Conservation (phyloP, 768 basidiomycete species). For the Pleurotus cornucopiae region DNA sequence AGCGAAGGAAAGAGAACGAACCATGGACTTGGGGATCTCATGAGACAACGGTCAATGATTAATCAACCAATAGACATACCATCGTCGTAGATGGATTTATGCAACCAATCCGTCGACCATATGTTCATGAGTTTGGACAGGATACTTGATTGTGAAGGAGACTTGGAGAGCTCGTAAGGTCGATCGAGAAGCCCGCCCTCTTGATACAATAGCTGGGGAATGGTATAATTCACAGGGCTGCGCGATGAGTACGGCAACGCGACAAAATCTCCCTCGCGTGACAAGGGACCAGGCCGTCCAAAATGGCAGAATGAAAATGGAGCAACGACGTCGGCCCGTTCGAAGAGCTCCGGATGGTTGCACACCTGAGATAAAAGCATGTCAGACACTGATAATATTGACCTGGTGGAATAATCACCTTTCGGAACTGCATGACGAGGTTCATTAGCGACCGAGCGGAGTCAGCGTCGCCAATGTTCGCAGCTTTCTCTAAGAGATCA, state of each 20-base stretch:
- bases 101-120: constrained; percentile 83
- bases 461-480: constrained; percentile 85
- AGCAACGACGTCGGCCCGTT: constrained; percentile 91
- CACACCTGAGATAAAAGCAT: constrained; percentile 58
- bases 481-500: constrained; percentile 90
- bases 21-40: constrained; percentile 29
- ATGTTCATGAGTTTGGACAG: constrained; percentile 78
- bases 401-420: constrained; percentile 40
- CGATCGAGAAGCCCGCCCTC: constrained; percentile 72
- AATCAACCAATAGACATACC: constrained; percentile 35
- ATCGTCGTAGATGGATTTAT: constrained; percentile 61
- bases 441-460: constrained; percentile 97
- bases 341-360: constrained; percentile 97
- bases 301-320: constrained; percentile 88
- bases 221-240: constrained; percentile 75
- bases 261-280: constrained; percentile 84
- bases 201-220: constrained; percentile 75
- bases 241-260: constrained; percentile 80
- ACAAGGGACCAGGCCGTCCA: constrained; percentile 75
- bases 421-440: constrained; percentile 99
- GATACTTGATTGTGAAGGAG: constrained; percentile 48
- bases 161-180: constrained; percentile 49
- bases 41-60: background rate
- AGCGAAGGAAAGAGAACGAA: constrained; percentile 76
- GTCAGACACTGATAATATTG: background rate